Evolutionary conservation across 2,329 filamentous ascomycete genomes (phyloP).

Genomic region (Nannizzia gypsea): DNA sequence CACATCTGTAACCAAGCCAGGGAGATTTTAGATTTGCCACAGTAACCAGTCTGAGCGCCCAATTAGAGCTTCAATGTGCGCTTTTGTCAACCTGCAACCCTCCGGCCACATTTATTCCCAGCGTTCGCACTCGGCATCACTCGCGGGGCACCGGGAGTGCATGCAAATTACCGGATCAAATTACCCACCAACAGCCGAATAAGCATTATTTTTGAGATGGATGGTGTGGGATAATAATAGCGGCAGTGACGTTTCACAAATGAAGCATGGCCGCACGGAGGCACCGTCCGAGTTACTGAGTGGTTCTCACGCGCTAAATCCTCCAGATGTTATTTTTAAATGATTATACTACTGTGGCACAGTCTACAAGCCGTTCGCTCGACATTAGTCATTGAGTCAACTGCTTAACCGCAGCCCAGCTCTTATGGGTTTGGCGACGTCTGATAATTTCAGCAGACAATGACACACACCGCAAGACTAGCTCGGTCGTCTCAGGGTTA

Average conservation of each 20-base stretch:
- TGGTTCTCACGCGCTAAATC: neutral
- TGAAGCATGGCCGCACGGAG: neutral
- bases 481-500: no score
- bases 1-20: neutral
- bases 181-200: neutral
- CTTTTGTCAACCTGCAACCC: neutral
- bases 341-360: neutral
- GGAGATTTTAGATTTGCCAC: constrained; percentile 3
- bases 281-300: neutral
- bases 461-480: neutral
- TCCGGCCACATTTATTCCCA: neutral
- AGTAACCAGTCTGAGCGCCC: neutral
- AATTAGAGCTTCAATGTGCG: neutral
- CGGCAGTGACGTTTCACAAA: neutral
- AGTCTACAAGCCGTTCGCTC: neutral
- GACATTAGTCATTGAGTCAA: neutral
- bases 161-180: neutral
- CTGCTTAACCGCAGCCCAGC: neutral
- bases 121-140: neutral
- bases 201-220: neutral
- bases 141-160: neutral
- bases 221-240: neutral
- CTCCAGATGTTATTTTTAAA: neutral
- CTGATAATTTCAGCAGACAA: neutral
- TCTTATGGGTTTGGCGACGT: neutral